Evolutionary conservation across 2,329 filamentous ascomycete genomes (phyloP), one percentile per base, ranked within the genome.

Genomic region (Fusarium keratoplasticum): DNA sequence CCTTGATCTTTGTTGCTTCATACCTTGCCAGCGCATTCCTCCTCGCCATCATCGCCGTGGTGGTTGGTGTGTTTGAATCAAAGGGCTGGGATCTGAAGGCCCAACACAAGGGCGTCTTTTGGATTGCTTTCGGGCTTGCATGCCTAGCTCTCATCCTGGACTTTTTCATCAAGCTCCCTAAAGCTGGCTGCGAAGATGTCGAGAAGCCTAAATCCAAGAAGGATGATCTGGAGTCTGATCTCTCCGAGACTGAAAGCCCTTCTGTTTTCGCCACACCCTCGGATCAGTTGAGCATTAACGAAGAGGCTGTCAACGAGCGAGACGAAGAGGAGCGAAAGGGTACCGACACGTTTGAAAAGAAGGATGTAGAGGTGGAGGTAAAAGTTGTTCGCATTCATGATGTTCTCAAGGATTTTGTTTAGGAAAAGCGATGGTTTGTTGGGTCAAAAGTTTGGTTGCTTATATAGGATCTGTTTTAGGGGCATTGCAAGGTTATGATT

Each of bases 21-120:
- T 89, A 91, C 73, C 81, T 93, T 16, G 89, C 89, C 4, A 90
- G 92, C 59, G 89, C 89, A 1, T 82, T 93, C 27, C 87, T 89
- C 76, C 84, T 93, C 11, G 91, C 89, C 0, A 87, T 92, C 69
- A 88, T 88, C 7, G 90, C 93, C 75, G 86, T 93, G 6, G 79
- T 79, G 4, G 79, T 83, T 25, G 84, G 84, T 0, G 68, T 77
- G 55, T 77, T 81, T 60, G 82, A 84, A 60, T 87, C 83, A 14
- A 81, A 78, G 33, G 64, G 79, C 5, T 66, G 86, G 59, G 86
- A 88, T 0, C 47, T 83, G 47, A 82, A 82, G 67, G 73, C 82
- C 57, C 90, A 89, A 71, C 93, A 92, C 76, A 87, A 91, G 77
- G 85, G 85, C 13, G 86, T 87, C 1, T 91, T 92, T 67, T 90